Evolutionary conservation across 2,329 filamentous ascomycete species (phyloP).

Genomic region (Pseudogymnoascus sp.): DNA sequence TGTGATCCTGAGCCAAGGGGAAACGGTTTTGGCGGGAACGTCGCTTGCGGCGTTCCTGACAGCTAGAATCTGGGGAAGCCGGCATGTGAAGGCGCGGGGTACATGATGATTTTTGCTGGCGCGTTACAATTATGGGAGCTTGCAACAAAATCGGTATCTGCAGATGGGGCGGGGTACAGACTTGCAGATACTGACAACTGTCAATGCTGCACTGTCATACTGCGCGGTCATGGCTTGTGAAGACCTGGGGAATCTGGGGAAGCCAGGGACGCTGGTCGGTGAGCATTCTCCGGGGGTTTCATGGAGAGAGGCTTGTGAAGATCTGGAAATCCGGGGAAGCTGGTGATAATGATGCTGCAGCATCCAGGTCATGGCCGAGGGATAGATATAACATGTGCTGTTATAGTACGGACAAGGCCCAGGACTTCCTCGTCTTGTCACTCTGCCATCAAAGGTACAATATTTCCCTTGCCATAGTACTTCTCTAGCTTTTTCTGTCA

Average conservation of each 20-base stretch:
- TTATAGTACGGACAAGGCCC: not conserved
- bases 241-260: not conserved
- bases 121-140: not conserved
- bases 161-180: not conserved
- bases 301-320: not conserved
- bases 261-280: not conserved
- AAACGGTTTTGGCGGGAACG: not conserved
- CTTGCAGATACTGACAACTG: not conserved
- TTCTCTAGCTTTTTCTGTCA: not conserved
- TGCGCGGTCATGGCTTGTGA: not conserved
- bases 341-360: not conserved
- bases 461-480: not conserved
- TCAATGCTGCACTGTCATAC: not conserved
- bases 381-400: not conserved
- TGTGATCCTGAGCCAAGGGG: not conserved
- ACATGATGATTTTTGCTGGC: not conserved
- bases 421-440: not conserved
- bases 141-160: not conserved
- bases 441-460: not conserved
- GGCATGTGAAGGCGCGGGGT: not conserved
- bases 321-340: not conserved
- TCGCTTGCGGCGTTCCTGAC: not conserved
- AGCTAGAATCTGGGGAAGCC: not conserved
- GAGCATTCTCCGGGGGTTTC: not conserved
- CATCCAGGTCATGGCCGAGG: not conserved